Evolutionary conservation across 192 early-diverging fungal species (phyloP).

Genomic region (Linnemannia exigua): DNA sequence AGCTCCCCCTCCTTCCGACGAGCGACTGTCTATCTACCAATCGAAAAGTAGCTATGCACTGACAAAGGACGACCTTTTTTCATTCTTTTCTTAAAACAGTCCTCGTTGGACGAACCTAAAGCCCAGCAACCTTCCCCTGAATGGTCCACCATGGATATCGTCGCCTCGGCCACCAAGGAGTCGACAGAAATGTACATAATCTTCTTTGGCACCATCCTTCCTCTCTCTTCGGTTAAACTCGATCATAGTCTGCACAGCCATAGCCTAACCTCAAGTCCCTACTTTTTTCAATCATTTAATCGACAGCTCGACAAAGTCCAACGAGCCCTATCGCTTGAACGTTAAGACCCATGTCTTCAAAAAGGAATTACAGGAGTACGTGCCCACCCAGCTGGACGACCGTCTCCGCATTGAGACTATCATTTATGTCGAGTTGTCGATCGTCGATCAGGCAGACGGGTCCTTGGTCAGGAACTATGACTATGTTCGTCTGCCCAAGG

Average conservation of each 20-base stretch:
- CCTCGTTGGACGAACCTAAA: neutral
- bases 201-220: neutral
- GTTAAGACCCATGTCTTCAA: conserved; percentile 52
- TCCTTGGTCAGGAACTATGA: conserved; percentile 30
- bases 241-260: neutral
- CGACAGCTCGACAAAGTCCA: conserved; percentile 4
- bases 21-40: neutral
- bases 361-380: conserved; percentile 54
- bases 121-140: conserved; percentile 14
- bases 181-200: conserved; percentile 4
- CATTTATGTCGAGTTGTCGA: conserved; percentile 51
- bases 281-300: neutral
- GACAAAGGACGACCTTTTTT: neutral
- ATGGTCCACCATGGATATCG: conserved; percentile 16
- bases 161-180: conserved; percentile 2
- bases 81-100: neutral
- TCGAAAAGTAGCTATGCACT: neutral
- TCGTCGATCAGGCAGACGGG: conserved; percentile 24
- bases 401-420: conserved; percentile 56
- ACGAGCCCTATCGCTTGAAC: conserved; percentile 29
- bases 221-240: neutral
- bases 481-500: conserved; percentile 40
- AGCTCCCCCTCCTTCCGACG: neutral
- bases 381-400: conserved; percentile 44
- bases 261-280: neutral